Evolutionary conservation across 176 grass and related monocot species (phyloP).

Genomic region (Oryza rufipogon): DNA sequence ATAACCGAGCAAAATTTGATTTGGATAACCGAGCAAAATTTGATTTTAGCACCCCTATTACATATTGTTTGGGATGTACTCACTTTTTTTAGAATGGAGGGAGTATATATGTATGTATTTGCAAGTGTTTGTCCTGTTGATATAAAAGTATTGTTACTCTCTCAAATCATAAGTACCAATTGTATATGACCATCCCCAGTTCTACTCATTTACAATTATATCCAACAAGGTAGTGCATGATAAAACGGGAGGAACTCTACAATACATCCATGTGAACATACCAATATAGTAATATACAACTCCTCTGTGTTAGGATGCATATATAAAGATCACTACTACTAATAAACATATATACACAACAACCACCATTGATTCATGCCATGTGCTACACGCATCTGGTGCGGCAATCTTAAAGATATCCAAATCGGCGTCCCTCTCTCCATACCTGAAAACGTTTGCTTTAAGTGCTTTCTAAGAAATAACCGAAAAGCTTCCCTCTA

Average conservation of each 20-base stretch:
- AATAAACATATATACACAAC: not conserved
- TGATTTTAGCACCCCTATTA: not conserved
- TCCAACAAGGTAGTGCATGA: not conserved
- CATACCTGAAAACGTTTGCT: slow-evolving; percentile 16
- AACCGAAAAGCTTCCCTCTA: slow-evolving; percentile 37
- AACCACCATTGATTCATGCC: slow-evolving; percentile 8
- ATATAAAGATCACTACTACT: not conserved
- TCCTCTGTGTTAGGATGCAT: not conserved
- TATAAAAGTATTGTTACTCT: not conserved
- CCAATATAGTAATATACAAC: not conserved
- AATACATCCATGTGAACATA: slow-evolving; percentile 22
- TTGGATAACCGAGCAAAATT: not conserved
- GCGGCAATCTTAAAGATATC: slow-evolving; percentile 32
- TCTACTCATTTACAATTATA: not conserved
- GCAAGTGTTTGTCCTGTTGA: not conserved
- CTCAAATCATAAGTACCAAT: not conserved
- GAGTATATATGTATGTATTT: not conserved
- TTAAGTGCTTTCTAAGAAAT: slow-evolving; percentile 64
- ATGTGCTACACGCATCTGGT: slow-evolving; percentile 40
- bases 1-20: not conserved
- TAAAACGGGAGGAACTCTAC: not conserved
- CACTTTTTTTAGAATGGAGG: too few species aligned
- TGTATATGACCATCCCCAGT: not conserved
- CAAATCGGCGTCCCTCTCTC: slow-evolving; percentile 34
- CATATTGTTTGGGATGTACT: not conserved